Percentiles rank a stretch among this genome's conserved stretches.
phyloP scores from a whole-genome alignment of 768 basidiomycete species.

The Saitozyma sp. region DNA sequence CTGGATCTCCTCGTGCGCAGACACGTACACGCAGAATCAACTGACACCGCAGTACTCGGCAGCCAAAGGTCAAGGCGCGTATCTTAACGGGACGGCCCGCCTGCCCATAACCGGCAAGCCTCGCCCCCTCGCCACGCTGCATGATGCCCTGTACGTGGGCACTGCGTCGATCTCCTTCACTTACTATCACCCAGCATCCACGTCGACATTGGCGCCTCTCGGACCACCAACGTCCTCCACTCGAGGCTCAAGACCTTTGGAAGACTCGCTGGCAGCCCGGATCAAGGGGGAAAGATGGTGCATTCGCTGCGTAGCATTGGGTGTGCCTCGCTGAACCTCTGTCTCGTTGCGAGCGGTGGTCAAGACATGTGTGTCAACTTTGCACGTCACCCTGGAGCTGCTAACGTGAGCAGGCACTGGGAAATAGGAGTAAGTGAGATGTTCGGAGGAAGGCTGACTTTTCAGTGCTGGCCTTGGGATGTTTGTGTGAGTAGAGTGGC shows the following conservation, averaged over 20 bases:
- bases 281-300: conserved; percentile 11
- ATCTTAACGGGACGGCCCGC: conserved; percentile 60
- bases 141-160: conserved; percentile 1
- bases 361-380: conserved; percentile 12
- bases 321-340: conserved; percentile 5
- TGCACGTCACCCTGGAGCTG: not conserved
- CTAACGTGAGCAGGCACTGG: conserved; percentile 1
- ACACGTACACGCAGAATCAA: not conserved
- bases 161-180: too few species aligned
- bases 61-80: conserved; percentile 75
- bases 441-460: too few species aligned
- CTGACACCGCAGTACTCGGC: conserved; percentile 62
- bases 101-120: conserved; percentile 6
- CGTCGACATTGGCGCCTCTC: conserved; percentile 5
- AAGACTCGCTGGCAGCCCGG: conserved; percentile 3
- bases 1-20: conserved; percentile 68
- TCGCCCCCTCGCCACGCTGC: not conserved
- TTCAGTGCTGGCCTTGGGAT: conserved; percentile 12
- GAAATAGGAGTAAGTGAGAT: conserved; percentile 10
- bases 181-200: not conserved
- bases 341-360: conserved; percentile 8
- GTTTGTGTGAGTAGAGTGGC: conserved; percentile 6
- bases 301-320: conserved; percentile 10
- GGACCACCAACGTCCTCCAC: not conserved
- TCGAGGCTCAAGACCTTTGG: conserved; percentile 1